phyloP scores from a whole-genome alignment of 73 alveolate species.

The Blepharisma stoltei region DNA sequence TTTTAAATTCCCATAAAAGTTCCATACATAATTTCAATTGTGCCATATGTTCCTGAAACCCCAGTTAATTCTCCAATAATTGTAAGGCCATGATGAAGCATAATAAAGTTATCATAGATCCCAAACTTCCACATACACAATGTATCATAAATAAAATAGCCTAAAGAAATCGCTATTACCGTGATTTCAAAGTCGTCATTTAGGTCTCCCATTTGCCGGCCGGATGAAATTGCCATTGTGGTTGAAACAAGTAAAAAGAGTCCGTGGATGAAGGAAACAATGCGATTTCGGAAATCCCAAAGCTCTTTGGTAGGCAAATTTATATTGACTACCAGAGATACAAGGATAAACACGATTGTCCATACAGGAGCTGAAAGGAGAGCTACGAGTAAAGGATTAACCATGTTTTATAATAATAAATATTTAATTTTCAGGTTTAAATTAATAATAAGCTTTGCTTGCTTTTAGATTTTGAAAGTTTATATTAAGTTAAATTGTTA shows the following conservation, averaged over 20 bases:
- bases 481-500: too few relatives aligned
- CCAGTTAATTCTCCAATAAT: not conserved
- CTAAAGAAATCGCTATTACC: not conserved
- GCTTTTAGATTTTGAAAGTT: too few relatives aligned
- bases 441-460: too few relatives aligned
- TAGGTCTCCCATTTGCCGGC: not conserved
- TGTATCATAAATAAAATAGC: not conserved
- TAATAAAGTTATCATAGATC: not conserved
- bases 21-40: not conserved
- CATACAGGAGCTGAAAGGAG: not conserved
- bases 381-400: not conserved
- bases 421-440: too few relatives aligned
- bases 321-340: not conserved
- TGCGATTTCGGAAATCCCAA: constrained; percentile 10
- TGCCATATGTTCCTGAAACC: not conserved
- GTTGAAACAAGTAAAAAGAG: not conserved
- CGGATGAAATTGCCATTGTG: not conserved
- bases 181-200: not conserved
- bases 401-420: too few relatives aligned
- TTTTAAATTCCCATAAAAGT: too few relatives aligned
- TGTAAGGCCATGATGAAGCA: not conserved
- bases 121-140: not conserved
- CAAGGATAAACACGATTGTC: constrained; percentile 2
- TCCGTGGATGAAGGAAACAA: not conserved
- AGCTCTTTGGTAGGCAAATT: not conserved